A percentile compares a stretch with the other conserved stretches of the same genome.
phyloP scores from a whole-genome alignment of 2,329 filamentous ascomycete genomes.

The Rhinocladiella mackenziei region DNA sequence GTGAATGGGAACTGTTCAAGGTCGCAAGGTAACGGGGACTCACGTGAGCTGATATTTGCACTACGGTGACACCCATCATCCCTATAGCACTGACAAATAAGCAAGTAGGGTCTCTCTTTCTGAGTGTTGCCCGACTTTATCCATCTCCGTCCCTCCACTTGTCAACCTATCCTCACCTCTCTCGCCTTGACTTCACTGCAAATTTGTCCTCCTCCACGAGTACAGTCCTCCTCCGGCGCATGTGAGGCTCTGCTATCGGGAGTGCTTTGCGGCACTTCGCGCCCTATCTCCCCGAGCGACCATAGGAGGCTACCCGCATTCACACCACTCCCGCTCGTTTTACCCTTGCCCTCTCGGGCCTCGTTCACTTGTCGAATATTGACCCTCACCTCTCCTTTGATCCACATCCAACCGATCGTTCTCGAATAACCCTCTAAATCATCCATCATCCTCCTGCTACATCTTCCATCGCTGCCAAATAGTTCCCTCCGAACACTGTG shows the following conservation, averaged over 20 bases:
- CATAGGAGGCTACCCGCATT: conserved; percentile 21
- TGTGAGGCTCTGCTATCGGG: conserved; percentile 15
- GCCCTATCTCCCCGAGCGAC: no score
- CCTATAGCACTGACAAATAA: no score
- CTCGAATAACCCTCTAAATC: neutral
- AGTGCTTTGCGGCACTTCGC: conserved; percentile 24
- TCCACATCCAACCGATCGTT: conserved; percentile 1
- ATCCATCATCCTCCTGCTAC: neutral
- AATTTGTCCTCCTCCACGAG: conserved; percentile 24
- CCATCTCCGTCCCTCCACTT: no score
- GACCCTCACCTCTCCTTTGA: conserved; percentile 1
- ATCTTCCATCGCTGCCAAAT: conserved; percentile 3
- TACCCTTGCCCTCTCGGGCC: conserved; percentile 15
- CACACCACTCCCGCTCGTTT: conserved; percentile 14
- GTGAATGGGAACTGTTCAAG: no score
- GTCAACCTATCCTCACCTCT: conserved; percentile 13
- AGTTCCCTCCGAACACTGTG: conserved; percentile 1
- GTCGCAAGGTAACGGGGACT: no score
- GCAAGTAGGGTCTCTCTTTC: no score
- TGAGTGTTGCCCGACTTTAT: no score
- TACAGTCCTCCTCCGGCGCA: conserved; percentile 20
- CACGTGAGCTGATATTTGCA: no score
- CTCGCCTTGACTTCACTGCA: conserved; percentile 24
- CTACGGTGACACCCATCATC: no score
- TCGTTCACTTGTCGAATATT: conserved; percentile 4